Percentiles rank a stretch among this genome's conserved stretches.
These are phyloP conservation scores for Mayamaea pseudoterrestris DNA, from an alignment of 108 stramenopile species.

Conservation along the genomic window DNA sequence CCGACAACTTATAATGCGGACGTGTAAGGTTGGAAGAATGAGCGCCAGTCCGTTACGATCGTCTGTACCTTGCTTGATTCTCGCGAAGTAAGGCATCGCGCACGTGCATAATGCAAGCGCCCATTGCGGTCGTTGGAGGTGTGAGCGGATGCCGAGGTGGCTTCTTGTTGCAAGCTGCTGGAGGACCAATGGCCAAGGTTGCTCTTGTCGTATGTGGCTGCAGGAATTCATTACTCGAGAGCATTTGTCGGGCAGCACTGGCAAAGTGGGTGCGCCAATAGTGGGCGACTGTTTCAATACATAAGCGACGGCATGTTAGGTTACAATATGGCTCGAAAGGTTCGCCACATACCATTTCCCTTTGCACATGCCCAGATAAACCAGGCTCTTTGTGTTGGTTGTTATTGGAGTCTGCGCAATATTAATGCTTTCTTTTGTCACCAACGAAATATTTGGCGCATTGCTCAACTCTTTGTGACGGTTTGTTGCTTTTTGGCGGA, in stretches of 20 bases:
- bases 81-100: conserved; percentile 31
- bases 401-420: conserved; percentile 34
- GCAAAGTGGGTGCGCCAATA: conserved; percentile 42
- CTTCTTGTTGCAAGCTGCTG: conserved; percentile 38
- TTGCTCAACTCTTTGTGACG: conserved; percentile 46
- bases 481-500: conserved; percentile 45
- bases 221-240: conserved; percentile 66
- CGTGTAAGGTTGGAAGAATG: conserved; percentile 13
- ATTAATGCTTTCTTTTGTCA: conserved; percentile 48
- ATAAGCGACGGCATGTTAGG: conserved; percentile 36
- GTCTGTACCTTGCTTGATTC: conserved; percentile 32
- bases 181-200: conserved; percentile 63
- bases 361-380: conserved; percentile 65
- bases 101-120: conserved; percentile 56
- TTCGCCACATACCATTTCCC: conserved; percentile 71
- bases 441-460: conserved; percentile 22
- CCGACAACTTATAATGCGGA: conserved; percentile 32
- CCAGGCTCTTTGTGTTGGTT: conserved; percentile 33
- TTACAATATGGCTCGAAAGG: conserved; percentile 70
- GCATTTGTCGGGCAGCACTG: conserved; percentile 43
- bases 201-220: conserved; percentile 51
- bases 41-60: conserved; percentile 1
- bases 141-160: conserved; percentile 50
- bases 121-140: conserved; percentile 64
- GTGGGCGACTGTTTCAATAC: conserved; percentile 47